Conservation (phyloP, 2,329 filamentous ascomycete species). For the Fusarium pseudoanthophilum region DNA sequence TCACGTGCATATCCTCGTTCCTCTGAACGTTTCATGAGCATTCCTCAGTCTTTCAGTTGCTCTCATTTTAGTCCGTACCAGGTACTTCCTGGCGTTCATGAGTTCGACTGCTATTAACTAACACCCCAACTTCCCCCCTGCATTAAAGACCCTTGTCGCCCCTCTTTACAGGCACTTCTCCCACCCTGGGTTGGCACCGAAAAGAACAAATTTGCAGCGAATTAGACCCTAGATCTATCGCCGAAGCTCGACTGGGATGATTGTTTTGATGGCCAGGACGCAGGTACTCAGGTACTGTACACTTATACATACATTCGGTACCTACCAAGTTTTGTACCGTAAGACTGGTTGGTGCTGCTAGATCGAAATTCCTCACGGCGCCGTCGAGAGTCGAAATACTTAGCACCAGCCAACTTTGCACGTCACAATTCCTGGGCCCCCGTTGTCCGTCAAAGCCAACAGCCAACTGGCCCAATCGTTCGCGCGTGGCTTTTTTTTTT, state of each 20-base stretch:
- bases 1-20: slow-evolving; percentile 27
- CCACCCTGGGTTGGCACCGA: slow-evolving; percentile 7
- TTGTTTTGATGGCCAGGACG: slow-evolving; percentile 20
- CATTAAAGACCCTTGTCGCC: slow-evolving; percentile 38
- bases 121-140: slow-evolving; percentile 40
- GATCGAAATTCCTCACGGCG: slow-evolving; percentile 35
- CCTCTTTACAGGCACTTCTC: slow-evolving; percentile 24
- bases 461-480: slow-evolving; percentile 34
- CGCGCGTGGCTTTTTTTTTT: slow-evolving; percentile 38
- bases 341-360: slow-evolving; percentile 1
- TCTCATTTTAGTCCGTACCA: slow-evolving; percentile 14
- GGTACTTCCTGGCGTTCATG: slow-evolving; percentile 25
- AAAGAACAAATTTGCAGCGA: slow-evolving; percentile 11
- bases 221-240: slow-evolving; percentile 17
- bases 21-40: slow-evolving; percentile 38
- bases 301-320: neutral
- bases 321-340: neutral
- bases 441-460: slow-evolving; percentile 30
- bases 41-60: slow-evolving; percentile 20
- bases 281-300: slow-evolving; percentile 2
- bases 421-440: slow-evolving; percentile 41
- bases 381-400: slow-evolving; percentile 35
- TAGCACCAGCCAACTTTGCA: slow-evolving; percentile 40
- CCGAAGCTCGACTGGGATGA: slow-evolving; percentile 19
- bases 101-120: slow-evolving; percentile 23